phyloP scores from a whole-genome alignment of 192 early-diverging fungal species.

The Podila minutissima region DNA sequence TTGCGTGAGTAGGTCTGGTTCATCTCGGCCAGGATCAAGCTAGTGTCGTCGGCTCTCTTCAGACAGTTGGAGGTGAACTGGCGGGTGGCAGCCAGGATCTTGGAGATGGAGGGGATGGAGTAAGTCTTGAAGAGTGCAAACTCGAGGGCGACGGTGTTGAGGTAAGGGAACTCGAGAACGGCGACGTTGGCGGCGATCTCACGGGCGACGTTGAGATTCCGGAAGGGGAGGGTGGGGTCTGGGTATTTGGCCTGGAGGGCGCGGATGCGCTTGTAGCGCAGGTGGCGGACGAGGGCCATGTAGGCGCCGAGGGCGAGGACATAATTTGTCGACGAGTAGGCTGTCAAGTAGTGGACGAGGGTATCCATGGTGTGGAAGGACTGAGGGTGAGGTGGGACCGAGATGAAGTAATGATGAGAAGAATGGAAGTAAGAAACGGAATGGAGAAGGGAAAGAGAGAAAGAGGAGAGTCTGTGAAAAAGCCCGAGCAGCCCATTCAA shows the following conservation, averaged over 20 bases:
- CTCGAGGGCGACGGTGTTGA: slow-evolving; percentile 28
- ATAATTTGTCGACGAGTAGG: background rate
- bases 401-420: background rate
- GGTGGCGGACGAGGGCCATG: slow-evolving; percentile 39
- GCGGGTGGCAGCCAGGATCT: slow-evolving; percentile 38
- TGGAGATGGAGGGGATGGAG: slow-evolving; percentile 53
- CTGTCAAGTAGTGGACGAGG: background rate
- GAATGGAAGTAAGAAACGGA: too few species aligned
- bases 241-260: slow-evolving; percentile 45
- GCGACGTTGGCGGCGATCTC: slow-evolving; percentile 25
- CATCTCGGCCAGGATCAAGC: slow-evolving; percentile 46
- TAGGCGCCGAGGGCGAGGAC: slow-evolving; percentile 14
- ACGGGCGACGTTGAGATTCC: slow-evolving; percentile 26
- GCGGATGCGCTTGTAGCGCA: slow-evolving; percentile 46
- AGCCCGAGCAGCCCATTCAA: background rate
- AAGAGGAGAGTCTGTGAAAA: background rate
- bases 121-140: slow-evolving; percentile 59
- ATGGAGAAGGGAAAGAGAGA: background rate
- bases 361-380: slow-evolving; percentile 1
- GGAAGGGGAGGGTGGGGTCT: slow-evolving; percentile 47
- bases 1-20: slow-evolving; percentile 37
- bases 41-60: slow-evolving; percentile 50
- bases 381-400: background rate
- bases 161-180: slow-evolving; percentile 50
- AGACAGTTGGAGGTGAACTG: slow-evolving; percentile 30